These are phyloP conservation scores for Theileria parva DNA, from an alignment of 169 alveolate genomes.

Conservation along the genomic window DNA sequence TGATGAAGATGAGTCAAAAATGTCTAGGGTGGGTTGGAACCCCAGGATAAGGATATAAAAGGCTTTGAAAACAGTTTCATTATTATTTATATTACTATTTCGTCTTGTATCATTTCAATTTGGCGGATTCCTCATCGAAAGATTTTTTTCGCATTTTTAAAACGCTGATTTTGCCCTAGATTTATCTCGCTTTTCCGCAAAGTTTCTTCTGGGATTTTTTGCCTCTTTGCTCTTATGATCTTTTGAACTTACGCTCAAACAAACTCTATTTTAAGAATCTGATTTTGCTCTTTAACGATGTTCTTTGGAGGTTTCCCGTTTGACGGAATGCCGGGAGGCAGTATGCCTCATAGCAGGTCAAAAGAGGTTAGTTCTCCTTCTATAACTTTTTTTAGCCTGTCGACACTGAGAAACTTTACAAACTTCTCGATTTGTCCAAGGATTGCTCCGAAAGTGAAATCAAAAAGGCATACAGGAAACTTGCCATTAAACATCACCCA, in stretches of 20 bases:
- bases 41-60: neutral
- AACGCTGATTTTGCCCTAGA: neutral
- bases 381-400: conserved; percentile 58
- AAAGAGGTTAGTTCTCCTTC: conserved; percentile 41
- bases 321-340: conserved; percentile 71
- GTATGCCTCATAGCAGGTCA: conserved; percentile 66
- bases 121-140: neutral
- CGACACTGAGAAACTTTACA: conserved; percentile 84
- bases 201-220: neutral
- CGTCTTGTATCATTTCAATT: neutral
- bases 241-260: neutral
- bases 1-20: neutral
- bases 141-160: neutral
- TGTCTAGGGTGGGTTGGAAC: neutral
- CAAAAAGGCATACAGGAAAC: conserved; percentile 93
- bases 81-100: too few species aligned
- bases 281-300: conserved; percentile 26
- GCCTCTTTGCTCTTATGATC: neutral
- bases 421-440: conserved; percentile 80
- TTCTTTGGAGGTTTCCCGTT: conserved; percentile 66
- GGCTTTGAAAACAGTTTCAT: neutral
- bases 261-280: neutral
- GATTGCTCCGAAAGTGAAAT: conserved; percentile 88
- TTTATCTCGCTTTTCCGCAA: neutral
- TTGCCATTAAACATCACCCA: conserved; percentile 96